Evolutionary conservation across 1,139 yeast genomes (phyloP).

Genomic region (Blastobotrys petasosporus): DNA sequence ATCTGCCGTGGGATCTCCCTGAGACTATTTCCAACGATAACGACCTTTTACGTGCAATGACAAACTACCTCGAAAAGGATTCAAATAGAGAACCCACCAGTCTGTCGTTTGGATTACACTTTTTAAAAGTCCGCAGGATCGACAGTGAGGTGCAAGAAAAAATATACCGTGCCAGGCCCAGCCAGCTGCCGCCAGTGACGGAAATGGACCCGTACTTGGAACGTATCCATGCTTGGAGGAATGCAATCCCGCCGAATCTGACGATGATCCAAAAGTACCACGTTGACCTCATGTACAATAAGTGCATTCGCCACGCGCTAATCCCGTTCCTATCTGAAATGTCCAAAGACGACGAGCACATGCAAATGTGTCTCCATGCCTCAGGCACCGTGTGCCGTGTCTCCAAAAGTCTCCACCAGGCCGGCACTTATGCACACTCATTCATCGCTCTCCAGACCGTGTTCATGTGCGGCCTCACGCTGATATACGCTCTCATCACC

Average conservation of each 20-base stretch:
- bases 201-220: not conserved
- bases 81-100: not conserved
- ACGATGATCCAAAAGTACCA: not conserved
- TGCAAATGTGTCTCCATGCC: not conserved
- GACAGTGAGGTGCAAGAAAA: slow-evolving; percentile 1
- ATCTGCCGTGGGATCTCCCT: not conserved
- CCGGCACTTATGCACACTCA: slow-evolving; percentile 1
- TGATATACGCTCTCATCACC: not conserved
- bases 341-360: not conserved
- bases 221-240: not conserved
- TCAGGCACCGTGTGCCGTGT: not conserved
- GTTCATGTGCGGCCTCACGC: slow-evolving; percentile 1
- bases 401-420: not conserved
- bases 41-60: not conserved
- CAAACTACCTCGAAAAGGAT: not conserved
- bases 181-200: not conserved
- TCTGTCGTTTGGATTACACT: not conserved
- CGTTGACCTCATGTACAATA: not conserved
- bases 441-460: slow-evolving; percentile 2
- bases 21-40: not conserved
- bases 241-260: not conserved
- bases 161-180: not conserved
- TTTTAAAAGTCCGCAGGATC: not conserved
- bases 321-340: not conserved
- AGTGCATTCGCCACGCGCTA: not conserved